phyloP scores from a whole-genome alignment of 1,284 basidiomycete species.

The Fomitopsis schrenkii region DNA sequence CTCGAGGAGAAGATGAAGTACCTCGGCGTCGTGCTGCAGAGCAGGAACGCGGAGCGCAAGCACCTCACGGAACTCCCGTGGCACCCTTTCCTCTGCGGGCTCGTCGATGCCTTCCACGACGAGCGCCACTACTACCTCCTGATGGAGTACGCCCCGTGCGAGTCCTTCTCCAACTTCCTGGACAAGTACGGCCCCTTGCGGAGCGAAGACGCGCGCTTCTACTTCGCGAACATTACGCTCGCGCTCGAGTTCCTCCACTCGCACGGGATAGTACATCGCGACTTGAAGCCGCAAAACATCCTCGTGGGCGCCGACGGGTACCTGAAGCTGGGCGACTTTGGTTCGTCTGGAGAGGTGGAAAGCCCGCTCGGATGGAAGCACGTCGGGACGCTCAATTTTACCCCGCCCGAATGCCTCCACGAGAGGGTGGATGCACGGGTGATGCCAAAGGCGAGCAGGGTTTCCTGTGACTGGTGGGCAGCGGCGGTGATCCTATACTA shows the following conservation, averaged over 20 bases:
- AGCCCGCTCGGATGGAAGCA: slow-evolving; percentile 45
- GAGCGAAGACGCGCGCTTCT: slow-evolving; percentile 37
- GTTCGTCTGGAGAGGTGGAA: slow-evolving; percentile 50
- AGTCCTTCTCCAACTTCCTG: slow-evolving; percentile 36
- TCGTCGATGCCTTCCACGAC: slow-evolving; percentile 43
- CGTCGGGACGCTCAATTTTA: slow-evolving; percentile 65
- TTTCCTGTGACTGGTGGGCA: slow-evolving; percentile 70
- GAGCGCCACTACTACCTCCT: slow-evolving; percentile 41
- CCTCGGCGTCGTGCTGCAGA: background rate
- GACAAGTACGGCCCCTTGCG: slow-evolving; percentile 28
- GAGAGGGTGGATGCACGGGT: slow-evolving; percentile 27
- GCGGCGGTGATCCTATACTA: slow-evolving; percentile 74
- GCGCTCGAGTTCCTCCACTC: slow-evolving; percentile 72
- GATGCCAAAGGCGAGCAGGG: slow-evolving; percentile 38
- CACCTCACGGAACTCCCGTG: slow-evolving; percentile 39
- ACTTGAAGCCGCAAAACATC: slow-evolving; percentile 85
- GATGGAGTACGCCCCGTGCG: slow-evolving; percentile 43
- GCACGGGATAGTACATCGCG: slow-evolving; percentile 76
- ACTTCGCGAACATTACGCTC: slow-evolving; percentile 58
- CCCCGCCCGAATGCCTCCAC: slow-evolving; percentile 66
- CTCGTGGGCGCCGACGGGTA: slow-evolving; percentile 61
- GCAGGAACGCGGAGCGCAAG: slow-evolving; percentile 34
- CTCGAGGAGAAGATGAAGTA: slow-evolving; percentile 15
- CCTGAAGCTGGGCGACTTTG: slow-evolving; percentile 73
- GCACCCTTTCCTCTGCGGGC: slow-evolving; percentile 46